Percentiles rank a stretch among this genome's conserved stretches.
Evolutionary conservation across 768 basidiomycete species (phyloP).

Genomic region (Kwoniella sp.): DNA sequence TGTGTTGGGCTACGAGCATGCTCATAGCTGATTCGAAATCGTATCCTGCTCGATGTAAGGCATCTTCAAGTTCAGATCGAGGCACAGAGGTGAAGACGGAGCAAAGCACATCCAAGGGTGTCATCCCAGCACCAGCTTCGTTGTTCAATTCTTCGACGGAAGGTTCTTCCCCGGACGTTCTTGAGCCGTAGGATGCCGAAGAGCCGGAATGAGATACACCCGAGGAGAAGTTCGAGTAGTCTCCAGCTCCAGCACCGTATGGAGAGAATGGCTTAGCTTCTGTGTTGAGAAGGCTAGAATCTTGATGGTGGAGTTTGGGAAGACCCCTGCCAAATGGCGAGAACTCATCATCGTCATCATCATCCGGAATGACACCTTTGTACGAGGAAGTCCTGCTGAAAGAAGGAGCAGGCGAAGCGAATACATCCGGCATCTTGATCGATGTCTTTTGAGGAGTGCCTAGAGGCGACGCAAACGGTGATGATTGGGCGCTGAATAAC

Average conservation of each 20-base stretch:
- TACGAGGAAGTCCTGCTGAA: conserved; percentile 25
- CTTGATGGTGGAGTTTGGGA: conserved; percentile 66
- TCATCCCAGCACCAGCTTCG: conserved; percentile 68
- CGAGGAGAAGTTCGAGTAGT: conserved; percentile 25
- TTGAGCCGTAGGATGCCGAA: conserved; percentile 27
- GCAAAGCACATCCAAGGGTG: conserved; percentile 91
- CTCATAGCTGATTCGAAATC: conserved; percentile 97
- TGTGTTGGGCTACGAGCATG: conserved; percentile 72
- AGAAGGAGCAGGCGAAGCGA: conserved; percentile 63
- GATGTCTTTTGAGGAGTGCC: conserved; percentile 42
- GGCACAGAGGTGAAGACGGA: conserved; percentile 91
- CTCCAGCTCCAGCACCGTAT: conserved; percentile 28
- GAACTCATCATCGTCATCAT: conserved; percentile 58
- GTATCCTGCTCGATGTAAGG: conserved; percentile 79
- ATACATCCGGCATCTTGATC: conserved; percentile 43
- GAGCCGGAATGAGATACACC: not conserved
- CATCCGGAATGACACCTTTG: conserved; percentile 62
- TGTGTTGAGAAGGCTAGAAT: conserved; percentile 61
- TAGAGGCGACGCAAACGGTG: conserved; percentile 49
- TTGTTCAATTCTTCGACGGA: conserved; percentile 23
- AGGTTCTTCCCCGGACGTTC: conserved; percentile 15
- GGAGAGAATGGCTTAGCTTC: conserved; percentile 63
- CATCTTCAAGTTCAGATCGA: conserved; percentile 89
- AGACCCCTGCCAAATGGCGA: conserved; percentile 57
- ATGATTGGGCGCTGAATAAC: conserved; percentile 67